Percentiles rank a stretch among this genome's conserved stretches.
These are phyloP conservation scores for Candida xiaguanensis DNA, from an alignment of 805 yeast species.

Conservation along the genomic window DNA sequence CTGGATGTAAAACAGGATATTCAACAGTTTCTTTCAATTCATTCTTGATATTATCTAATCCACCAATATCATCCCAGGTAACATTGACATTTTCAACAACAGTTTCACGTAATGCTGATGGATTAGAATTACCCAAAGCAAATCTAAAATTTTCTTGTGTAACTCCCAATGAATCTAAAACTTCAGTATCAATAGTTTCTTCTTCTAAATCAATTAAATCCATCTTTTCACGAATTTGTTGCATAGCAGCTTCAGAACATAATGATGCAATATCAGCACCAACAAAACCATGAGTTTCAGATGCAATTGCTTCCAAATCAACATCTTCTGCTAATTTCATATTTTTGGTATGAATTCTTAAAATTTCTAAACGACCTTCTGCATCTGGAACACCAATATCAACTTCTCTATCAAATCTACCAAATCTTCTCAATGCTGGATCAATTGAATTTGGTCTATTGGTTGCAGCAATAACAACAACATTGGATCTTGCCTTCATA, in stretches of 20 bases:
- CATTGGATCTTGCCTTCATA: conserved; percentile 98
- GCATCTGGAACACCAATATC: conserved; percentile 96
- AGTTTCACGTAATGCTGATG: conserved; percentile 98
- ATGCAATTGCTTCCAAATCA: conserved; percentile 90
- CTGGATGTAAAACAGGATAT: conserved; percentile 98
- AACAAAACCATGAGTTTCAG: conserved; percentile 98
- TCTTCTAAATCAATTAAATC: conserved; percentile 94
- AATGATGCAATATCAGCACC: conserved; percentile 98
- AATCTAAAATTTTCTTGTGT: conserved; percentile 99
- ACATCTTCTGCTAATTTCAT: conserved; percentile 96
- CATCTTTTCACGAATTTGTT: conserved; percentile 99
- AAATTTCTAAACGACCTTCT: conserved; percentile 93
- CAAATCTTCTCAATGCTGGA: conserved; percentile 82
- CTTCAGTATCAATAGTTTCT: conserved; percentile 96
- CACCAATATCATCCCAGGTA: conserved; percentile 99
- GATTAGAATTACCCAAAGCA: conserved; percentile 96
- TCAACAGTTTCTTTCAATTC: conserved; percentile 99
- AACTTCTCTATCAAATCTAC: conserved; percentile 82
- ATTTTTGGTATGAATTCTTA: conserved; percentile 96
- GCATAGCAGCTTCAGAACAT: conserved; percentile 99
- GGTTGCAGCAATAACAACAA: conserved; percentile 97
- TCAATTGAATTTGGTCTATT: conserved; percentile 84
- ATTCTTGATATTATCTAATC: conserved; percentile 90
- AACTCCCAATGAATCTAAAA: conserved; percentile 92
- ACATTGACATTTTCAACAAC: conserved; percentile 98